Evolutionary conservation across 352 stramenopile species (phyloP), one percentile per base, ranked within the genome.

Genomic region (Phytophthora europaea): DNA sequence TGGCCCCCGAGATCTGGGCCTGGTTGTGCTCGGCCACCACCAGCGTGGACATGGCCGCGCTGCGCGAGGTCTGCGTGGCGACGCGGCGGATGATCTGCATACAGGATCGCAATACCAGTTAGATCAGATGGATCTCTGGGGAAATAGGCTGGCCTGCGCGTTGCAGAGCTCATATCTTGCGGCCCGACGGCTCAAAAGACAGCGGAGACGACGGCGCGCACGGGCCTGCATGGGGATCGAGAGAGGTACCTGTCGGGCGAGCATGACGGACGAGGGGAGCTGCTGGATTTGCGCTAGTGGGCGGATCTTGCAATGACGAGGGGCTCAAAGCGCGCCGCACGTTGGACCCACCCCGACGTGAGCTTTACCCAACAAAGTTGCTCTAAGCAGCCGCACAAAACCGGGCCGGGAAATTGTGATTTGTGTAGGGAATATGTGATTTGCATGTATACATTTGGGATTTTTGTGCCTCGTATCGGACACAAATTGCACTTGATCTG

Each of bases 21-120:
- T 81, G 75, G 79, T 97, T 94, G 81, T 97, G 90, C 79, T 97
- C 92, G 57, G 91, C 91, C 57, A 98, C 77, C 36, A 98, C 89
- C n/a, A 98, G 75, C 45, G 89, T 95, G 60, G 89, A 94, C 61
- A 96, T 82, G 55, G 70, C 75, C 45, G 72, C 62, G 20, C 43
- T 61, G 36, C 70, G 65, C 13, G 74, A 33, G 53, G 73, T 71
- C 50, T 81, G 69, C 65, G 71, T 81, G 34, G 84, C 61, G 13
- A 83, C 79, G 64, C 84, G 83, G 61, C 84, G 87, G 48, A 85
- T 63, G 58, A 91, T 77, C 83, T 91, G 31, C n/a, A 47, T 20
- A 31, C 15, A 38, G 54, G 10, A 56, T 40, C 2, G 33, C 20
- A 40, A 22, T 4, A 43, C 7, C 12, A 38, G 16, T 56, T 48